Base-by-base conservation (phyloP, 495 filamentous ascomycete genomes). In the Trichoderma orchidacearum region DNA sequence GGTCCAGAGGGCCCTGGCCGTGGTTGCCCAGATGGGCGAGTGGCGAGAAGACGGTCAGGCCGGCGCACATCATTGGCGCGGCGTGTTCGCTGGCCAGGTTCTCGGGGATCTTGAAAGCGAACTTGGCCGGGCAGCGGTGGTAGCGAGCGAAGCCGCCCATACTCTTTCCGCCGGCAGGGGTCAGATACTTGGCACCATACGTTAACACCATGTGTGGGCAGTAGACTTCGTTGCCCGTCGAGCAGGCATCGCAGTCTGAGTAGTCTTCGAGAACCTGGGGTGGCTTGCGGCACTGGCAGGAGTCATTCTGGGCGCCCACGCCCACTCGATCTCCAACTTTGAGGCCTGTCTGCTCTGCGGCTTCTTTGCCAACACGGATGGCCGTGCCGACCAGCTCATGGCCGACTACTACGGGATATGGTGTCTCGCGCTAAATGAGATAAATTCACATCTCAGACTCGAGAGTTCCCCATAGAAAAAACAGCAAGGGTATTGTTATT, bases 11-110 rank as follows among this genome's bases (percentile, higher is more conserved):
- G 0, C 85, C 84, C 45, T 73, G 73, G n/a, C 84, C 84, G 63
- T 87, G 82, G 38, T 83, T 78, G 8, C 77, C 78, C 34, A 79
- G 72, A 27, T 86, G 80, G 36, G 86, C 82, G 1, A 96, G 74
- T 0, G 89, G 89, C 30, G 80, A 84, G 71, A 83, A 95, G 28
- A 81, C 82, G 0, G 91, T 95, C 29, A 94, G 69, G 45, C 90
- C 90, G 31, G 87, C 90, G 66, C 90, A 95, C 63, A 95, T 76
- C 88, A 95, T 95, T 0, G 89, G 90, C 18, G 90, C 90, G 1
- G 85, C 88, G 31, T 81, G 63, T 31, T 75, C 76, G 61, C 73
- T 82, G 21, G 81, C 69, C 38, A 95, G 79, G 5, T 74, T 76
- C 21, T 87, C 84, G n/a, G 91, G 90, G 58, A 96, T 91, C 29